Base-by-base conservation (phyloP, 192 early-diverging fungal genomes). In the Backusella morwellensis region DNA sequence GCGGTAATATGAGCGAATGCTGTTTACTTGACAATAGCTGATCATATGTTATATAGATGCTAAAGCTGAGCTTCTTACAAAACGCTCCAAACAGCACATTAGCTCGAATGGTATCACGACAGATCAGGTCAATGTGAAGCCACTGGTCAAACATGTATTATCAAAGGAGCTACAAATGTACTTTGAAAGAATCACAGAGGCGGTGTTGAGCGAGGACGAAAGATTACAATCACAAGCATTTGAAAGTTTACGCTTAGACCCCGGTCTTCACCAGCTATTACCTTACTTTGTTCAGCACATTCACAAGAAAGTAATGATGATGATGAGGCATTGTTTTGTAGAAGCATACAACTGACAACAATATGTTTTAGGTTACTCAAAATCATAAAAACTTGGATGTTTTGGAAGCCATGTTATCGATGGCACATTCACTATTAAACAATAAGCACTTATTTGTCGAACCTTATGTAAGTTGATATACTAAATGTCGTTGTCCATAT, bases 241-340 rank as follows among this genome's bases (percentile, higher is more conserved):
- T 59, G 90, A 96, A 75, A 94, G 92, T 84, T 81, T 99, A 12
- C 82, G 90, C 9, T 87, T 89, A 9, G 98, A 99, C 80, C 94
- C 98, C 2, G 98, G 97, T 15, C 90, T 99, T 66, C 95, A 98
- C 81, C 94, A 95, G 76, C 87, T 99, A 21, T 80, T 98, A 7
- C 97, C 98, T 0, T 99, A 99, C 83, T 96, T 98, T 89, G 90
- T 97, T 14, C 91, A 96, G 82, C 95, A 97, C 74, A 91, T 97
- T 66, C 92, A 92, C 5, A 94, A 96, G 72, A 94, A 95, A 77
- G 67, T 68, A 68, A 35, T 19, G 7, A n/a, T 19, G 17, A 36
- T 68, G 19, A 17, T 35, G 2, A 32, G 32, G 32, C 32, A 32
- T 34, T 68, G 1, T 14, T 34, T n/a, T 34, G 21, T 32, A 68